These are phyloP conservation scores for Aspergillus thermomutatus DNA, from an alignment of 2,329 filamentous ascomycete species.

Conservation along the genomic window DNA sequence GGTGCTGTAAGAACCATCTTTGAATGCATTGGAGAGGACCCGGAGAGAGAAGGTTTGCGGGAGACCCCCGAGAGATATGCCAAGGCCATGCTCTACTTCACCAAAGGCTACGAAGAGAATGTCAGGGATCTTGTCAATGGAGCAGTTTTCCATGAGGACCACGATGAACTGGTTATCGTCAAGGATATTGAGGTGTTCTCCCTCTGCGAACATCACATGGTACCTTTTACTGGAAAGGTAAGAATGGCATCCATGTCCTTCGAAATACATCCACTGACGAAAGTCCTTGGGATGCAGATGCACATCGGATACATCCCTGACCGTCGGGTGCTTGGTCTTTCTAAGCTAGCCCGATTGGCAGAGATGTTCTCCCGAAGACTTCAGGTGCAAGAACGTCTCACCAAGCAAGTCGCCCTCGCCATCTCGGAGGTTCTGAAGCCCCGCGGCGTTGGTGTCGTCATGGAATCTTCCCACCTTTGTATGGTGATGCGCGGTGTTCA, in stretches of 20 bases:
- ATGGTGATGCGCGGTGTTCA: constrained; percentile 99
- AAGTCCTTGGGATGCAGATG: constrained; percentile 59
- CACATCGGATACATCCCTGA: constrained; percentile 97
- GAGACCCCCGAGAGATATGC: constrained; percentile 81
- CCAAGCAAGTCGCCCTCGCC: constrained; percentile 91
- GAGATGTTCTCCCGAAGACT: constrained; percentile 94
- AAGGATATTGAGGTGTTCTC: constrained; percentile 96
- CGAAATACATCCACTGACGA: constrained; percentile 9
- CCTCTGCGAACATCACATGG: constrained; percentile 94
- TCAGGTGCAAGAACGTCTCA: constrained; percentile 94
- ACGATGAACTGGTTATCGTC: constrained; percentile 96
- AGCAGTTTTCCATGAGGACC: constrained; percentile 92
- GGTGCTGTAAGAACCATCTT: constrained; percentile 62
- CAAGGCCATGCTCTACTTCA: constrained; percentile 93
- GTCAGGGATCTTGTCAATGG: constrained; percentile 86
- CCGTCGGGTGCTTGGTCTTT: constrained; percentile 87
- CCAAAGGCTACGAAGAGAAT: constrained; percentile 95
- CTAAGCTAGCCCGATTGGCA: constrained; percentile 90
- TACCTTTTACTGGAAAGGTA: constrained; percentile 94
- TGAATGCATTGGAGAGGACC: constrained; percentile 65
- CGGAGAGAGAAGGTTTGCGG: constrained; percentile 61
- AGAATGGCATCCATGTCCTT: constrained; percentile 6
- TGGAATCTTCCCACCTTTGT: constrained; percentile 94
- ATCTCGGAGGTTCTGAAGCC: constrained; percentile 91
- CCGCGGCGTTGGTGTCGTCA: constrained; percentile 92